Percentiles rank a stretch among this genome's conserved stretches.
Evolutionary conservation across 2,329 filamentous ascomycete species (phyloP).

Genomic region (Cladosporium sp.): DNA sequence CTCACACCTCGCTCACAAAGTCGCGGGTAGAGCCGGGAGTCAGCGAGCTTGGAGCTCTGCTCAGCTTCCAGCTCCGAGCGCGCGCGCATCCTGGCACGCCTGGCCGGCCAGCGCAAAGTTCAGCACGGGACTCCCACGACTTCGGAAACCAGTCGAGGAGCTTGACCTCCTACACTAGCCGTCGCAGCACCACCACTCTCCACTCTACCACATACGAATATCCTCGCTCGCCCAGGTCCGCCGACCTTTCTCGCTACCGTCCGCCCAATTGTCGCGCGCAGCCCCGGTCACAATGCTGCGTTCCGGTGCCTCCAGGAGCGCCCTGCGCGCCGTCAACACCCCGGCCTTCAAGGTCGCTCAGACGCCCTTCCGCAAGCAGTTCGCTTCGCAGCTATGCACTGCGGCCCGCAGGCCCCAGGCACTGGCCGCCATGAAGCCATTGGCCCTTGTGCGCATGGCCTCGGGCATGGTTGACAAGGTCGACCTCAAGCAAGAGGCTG

Average conservation of each 20-base stretch:
- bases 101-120: too few species aligned
- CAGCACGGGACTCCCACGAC: too few species aligned
- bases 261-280: neutral
- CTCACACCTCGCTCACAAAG: too few species aligned
- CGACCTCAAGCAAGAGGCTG: conserved; percentile 52
- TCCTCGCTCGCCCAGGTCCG: neutral
- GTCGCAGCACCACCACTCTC: conserved; percentile 2
- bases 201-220: neutral
- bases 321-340: conserved; percentile 31
- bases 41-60: too few species aligned
- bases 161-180: conserved; percentile 5
- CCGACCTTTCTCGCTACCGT: conserved; percentile 7
- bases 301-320: conserved; percentile 37
- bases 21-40: too few species aligned
- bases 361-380: conserved; percentile 30
- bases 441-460: conserved; percentile 20
- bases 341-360: conserved; percentile 23
- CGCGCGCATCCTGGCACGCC: too few species aligned
- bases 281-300: conserved; percentile 35
- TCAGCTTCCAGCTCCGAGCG: too few species aligned
- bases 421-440: conserved; percentile 30
- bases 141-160: neutral
- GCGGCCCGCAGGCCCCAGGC: conserved; percentile 28
- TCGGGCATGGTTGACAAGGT: conserved; percentile 38
- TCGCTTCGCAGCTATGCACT: conserved; percentile 39